Evolutionary conservation across 306 rosid genomes (phyloP).

Genomic region (Fagus sylvatica): DNA sequence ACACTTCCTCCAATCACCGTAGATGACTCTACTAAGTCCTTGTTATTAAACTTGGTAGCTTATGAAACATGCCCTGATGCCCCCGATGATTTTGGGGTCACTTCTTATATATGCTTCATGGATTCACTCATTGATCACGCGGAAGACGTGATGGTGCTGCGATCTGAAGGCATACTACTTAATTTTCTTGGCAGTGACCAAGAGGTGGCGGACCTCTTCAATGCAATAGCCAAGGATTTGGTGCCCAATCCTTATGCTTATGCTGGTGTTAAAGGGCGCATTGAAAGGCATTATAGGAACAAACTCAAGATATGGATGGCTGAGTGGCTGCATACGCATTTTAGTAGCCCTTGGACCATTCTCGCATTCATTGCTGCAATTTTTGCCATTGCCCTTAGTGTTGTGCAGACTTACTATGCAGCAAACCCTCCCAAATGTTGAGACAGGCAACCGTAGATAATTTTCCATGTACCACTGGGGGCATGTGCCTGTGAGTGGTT

Average conservation of each 20-base stretch:
- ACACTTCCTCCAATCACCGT: constrained; percentile 16
- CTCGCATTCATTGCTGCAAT: neutral
- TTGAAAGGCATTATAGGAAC: neutral
- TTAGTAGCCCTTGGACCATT: constrained; percentile 11
- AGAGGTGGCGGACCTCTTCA: constrained; percentile 6
- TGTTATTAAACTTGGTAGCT: constrained; percentile 6
- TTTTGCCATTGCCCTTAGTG: neutral
- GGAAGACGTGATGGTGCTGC: neutral
- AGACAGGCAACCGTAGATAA: too few species aligned
- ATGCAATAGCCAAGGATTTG: neutral
- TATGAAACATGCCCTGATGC: constrained; percentile 20
- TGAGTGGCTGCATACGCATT: neutral
- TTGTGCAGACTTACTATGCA: neutral
- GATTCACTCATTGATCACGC: constrained; percentile 16
- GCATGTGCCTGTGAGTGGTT: too few species aligned
- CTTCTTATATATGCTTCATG: constrained; percentile 14
- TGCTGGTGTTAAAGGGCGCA: neutral
- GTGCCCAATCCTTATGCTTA: neutral
- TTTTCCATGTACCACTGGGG: too few species aligned
- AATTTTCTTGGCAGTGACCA: constrained; percentile 8
- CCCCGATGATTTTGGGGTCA: neutral
- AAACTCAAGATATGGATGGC: neutral
- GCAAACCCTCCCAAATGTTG: neutral
- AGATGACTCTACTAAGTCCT: constrained; percentile 3
- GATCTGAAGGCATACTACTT: neutral